Percentiles rank a stretch among this genome's conserved stretches.
phyloP scores from a whole-genome alignment of 345 rosid genomes.

The Populus deltoides region DNA sequence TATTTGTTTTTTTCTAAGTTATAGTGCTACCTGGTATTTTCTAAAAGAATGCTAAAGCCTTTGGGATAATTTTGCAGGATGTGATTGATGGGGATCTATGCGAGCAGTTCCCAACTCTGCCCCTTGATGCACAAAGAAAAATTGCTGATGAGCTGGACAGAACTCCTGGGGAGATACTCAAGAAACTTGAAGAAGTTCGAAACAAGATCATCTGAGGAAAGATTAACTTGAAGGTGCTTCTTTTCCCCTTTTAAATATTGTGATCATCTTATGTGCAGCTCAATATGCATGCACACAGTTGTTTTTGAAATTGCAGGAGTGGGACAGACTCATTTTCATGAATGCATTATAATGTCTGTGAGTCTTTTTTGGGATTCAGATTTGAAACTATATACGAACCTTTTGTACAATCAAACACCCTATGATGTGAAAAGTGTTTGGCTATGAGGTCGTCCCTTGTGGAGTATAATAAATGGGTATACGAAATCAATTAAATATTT shows the following conservation, averaged over 20 bases:
- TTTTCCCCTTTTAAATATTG: neutral
- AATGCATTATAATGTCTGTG: neutral
- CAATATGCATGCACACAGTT: neutral
- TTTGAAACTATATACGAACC: neutral
- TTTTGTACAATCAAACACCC: neutral
- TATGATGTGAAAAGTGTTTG: neutral
- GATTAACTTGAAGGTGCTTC: slow-evolving; percentile 7
- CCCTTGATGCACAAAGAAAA: slow-evolving; percentile 81
- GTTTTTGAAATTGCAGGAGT: neutral
- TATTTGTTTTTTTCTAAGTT: neutral
- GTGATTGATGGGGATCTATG: slow-evolving; percentile 97
- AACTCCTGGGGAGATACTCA: slow-evolving; percentile 91
- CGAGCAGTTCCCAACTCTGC: slow-evolving; percentile 91
- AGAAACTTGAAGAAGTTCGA: slow-evolving; percentile 92
- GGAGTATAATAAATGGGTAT: neutral
- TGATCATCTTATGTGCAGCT: neutral
- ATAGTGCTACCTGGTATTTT: neutral
- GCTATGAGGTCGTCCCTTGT: neutral
- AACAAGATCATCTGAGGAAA: slow-evolving; percentile 64
- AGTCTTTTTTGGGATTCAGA: neutral
- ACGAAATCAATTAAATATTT: neutral
- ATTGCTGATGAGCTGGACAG: slow-evolving; percentile 94
- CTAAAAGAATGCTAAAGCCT: slow-evolving; percentile 11
- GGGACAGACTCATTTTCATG: neutral
- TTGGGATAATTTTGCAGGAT: slow-evolving; percentile 50